Conservation (phyloP, 2,329 filamentous ascomycete genomes). For the Westerdykella ornata region DNA sequence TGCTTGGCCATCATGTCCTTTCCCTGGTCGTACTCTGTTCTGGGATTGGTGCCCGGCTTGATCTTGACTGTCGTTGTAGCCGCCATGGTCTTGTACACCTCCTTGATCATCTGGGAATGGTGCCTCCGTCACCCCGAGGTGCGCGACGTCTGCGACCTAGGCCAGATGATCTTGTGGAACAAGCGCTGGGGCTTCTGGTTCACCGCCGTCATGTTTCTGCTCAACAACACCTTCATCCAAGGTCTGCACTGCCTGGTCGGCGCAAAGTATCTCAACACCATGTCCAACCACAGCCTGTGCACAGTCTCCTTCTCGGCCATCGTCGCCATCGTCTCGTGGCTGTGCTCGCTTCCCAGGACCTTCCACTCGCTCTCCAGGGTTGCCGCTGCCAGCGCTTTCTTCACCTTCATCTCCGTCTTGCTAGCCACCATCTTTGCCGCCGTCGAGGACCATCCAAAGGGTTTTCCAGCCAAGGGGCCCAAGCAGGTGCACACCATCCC, state of each 20-base stretch:
- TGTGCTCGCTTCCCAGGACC: constrained; percentile 76
- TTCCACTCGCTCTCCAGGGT: constrained; percentile 74
- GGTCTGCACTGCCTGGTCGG: constrained; percentile 77
- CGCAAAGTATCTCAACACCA: constrained; percentile 84
- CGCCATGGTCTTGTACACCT: constrained; percentile 75
- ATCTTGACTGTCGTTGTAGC: constrained; percentile 78
- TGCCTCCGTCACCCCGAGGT: constrained; percentile 86
- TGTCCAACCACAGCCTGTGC: constrained; percentile 64
- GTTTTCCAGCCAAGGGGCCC: constrained; percentile 52
- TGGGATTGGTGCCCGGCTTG: constrained; percentile 79
- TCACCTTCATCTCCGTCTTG: constrained; percentile 84
- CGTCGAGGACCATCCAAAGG: constrained; percentile 65
- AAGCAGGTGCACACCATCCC: constrained; percentile 65
- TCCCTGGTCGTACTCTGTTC: constrained; percentile 81
- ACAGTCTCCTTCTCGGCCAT: constrained; percentile 75
- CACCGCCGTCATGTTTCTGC: constrained; percentile 77
- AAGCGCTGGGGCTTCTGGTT: constrained; percentile 63
- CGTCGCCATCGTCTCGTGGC: constrained; percentile 65
- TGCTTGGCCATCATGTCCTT: constrained; percentile 93
- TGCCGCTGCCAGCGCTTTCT: constrained; percentile 71
- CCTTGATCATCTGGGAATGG: constrained; percentile 67
- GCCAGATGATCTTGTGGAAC: constrained; percentile 90
- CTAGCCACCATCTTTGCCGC: constrained; percentile 76
- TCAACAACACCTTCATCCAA: constrained; percentile 90
- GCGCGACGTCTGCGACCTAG: constrained; percentile 87